phyloP scores from a whole-genome alignment of 176 grass and related monocot species.

The Melocanna baccifera region DNA sequence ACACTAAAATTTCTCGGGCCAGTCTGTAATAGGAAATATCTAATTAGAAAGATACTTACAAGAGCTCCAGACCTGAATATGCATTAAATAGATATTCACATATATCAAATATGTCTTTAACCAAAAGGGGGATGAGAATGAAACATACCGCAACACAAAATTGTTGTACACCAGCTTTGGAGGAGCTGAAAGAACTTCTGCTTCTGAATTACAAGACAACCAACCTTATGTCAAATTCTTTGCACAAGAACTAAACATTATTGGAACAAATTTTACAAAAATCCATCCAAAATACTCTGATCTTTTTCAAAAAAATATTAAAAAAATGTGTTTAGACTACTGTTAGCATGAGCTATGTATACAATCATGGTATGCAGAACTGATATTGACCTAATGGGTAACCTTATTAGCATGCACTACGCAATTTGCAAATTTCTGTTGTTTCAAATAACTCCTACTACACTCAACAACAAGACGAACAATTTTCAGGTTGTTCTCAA shows the following conservation, averaged over 20 bases:
- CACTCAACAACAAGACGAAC: background rate
- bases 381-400: background rate
- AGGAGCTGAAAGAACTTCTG: slow-evolving; percentile 90
- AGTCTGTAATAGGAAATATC: slow-evolving; percentile 48
- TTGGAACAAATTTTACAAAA: background rate
- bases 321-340: background rate
- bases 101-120: slow-evolving; percentile 18
- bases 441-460: background rate
- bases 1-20: slow-evolving; percentile 67
- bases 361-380: background rate
- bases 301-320: background rate
- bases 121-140: background rate
- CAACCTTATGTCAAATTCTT: background rate
- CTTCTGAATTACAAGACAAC: slow-evolving; percentile 57
- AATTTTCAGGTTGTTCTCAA: background rate
- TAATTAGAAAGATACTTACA: slow-evolving; percentile 30
- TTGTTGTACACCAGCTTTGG: slow-evolving; percentile 91
- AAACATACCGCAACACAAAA: slow-evolving; percentile 77
- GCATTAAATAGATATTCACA: slow-evolving; percentile 6
- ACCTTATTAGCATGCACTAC: background rate
- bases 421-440: background rate
- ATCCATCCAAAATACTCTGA: background rate
- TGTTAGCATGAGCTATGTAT: background rate
- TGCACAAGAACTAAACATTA: background rate
- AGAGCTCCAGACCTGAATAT: background rate